Evolutionary conservation across 179 eudicot genomes (phyloP), one percentile per base, ranked within the genome.

Genomic region (Gypsophila paniculata): DNA sequence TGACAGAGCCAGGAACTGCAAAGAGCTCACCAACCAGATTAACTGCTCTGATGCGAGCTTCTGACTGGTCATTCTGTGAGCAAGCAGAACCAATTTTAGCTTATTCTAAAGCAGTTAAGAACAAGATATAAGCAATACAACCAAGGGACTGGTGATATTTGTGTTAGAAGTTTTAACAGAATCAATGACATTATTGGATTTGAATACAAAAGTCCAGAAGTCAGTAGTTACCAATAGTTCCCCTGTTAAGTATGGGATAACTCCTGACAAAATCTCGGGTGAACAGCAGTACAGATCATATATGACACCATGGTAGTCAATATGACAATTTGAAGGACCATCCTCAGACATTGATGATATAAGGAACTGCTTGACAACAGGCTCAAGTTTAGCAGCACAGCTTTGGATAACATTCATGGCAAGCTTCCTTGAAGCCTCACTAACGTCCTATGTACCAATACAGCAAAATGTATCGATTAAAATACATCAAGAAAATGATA

Each of bases 331-430:
- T 52, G 73, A 67, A 68, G 93, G 72, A 71, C 71, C 84, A 18
- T 90, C 98, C 70, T 87, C 96, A 1, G 99, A 81, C 89, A 92
- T 88, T 68, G 90, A 88, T 69, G 97, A 92, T 74, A 90, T 75
- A 67, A 95, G 90, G 67, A 85, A 88, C 72, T 89, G 93, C 82
- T 92, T 92, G 73, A 95, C 84, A 73, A 80, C 81, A 76, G 96
- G 90, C 79, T 89, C 99, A 63, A 95, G 98, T 79, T 92, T 92
- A 67, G 77, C 88, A 70, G 91, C 80, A 85, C 95, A 92, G 14
- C 83, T 85, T 73, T 83, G 84, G 67, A 95, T 83, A 76, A 92
- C 96, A 76, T 82, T 79, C 93, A 87, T 87, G 67, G 97, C 93
- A 77, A 95, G 91, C 79, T 80, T 88, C 89, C 96, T 87, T 51